Base-by-base conservation (phyloP, 306 rosid genomes). In the Cercis canadensis region DNA sequence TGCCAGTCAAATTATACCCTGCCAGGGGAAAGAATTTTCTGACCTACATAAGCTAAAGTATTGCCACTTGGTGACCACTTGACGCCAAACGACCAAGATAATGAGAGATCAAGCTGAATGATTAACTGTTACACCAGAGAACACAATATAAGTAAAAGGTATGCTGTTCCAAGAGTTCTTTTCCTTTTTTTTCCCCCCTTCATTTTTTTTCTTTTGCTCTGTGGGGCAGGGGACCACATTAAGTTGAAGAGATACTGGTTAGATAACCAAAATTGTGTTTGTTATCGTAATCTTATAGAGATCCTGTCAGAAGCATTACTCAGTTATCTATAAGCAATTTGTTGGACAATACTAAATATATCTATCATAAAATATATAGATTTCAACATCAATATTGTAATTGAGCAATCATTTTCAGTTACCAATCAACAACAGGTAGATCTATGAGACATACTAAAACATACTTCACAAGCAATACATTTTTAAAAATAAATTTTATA, bases 51-150 rank as follows among this genome's bases (percentile, higher is more conserved):
- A 41, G 92, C 92, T 83, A 91, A 85, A 84, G 97, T 91, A 75
- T 85, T 86, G 70, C 99, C 99, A 74, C 97, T 91, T 69, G 97
- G 92, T 62, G 99, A 94, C 99, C 99, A 94, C 85, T 81, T 94
- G 77, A 91, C 97, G 41, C 99, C 96, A 41, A 94, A 94, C 55
- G 97, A 82, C 99, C 99, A 94, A 65, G 96, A 84, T 57, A 76
- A 81, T 7, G 96, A 91, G 78, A 91, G 96, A 83, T 94, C 97
- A 57, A 94, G 97, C 88, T 94, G 95, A 76, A 87, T 79, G 67
- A 94, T 87, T 77, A 84, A 82, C 99, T 94, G 88, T 89, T 62
- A 70, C 85, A 74, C 70, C 76, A 54, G 78, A n/a, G 81, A 65
- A 55, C 57, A 34, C 65, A 78, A 37, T 32, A 68, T 65, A 51